Evolutionary conservation across 2,329 filamentous ascomycete species (phyloP), one percentile per base, ranked within the genome.

Genomic region (Annulohypoxylon truncatum): DNA sequence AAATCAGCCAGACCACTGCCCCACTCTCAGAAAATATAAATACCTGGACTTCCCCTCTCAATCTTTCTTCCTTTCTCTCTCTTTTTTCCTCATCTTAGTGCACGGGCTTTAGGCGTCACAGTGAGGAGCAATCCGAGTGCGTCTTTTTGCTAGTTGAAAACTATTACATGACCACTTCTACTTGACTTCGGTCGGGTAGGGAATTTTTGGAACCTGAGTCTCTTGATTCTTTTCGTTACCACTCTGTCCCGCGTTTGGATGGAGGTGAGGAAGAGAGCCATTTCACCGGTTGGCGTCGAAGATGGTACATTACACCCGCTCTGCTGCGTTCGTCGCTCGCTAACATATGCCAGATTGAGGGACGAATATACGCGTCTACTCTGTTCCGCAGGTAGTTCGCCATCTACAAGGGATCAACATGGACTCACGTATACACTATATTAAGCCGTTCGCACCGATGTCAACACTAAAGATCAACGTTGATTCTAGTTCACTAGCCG

Each of bases 121-220:
- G 89, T 93, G 91, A 93, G 89, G 91, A 92, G 90, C 89, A 87
- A 89, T 93, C 91, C 88, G 91, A 93, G 90, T 88, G 87, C 86
- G 87, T 87, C 86, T 92, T 92, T 92, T 92, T 93, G 91, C 91
- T 93, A 92, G 90, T 92, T 92, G 90, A 92, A 92, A 92, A 92
- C 90, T 92, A 92, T 84, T 85, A 84, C 85, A 87, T 91, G 90
- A 92, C 90, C 85, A 85, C 91, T 93, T 83, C 83, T 85, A 81
- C 75, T 84, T 86, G 87, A 89, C 84, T 85, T 84, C 83, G 83
- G 85, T 83, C 85, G 85, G 87, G 81, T 82, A 85, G 84, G 90
- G 90, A 93, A 93, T 93, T 89, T 93, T 93, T 92, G 90, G 81
- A 87, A 84, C 76, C 75, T 77, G 78, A 71, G 61, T 75, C 73